Evolutionary conservation across 2,329 filamentous ascomycete genomes (phyloP).

Genomic region (Magnaporthales sp.): DNA sequence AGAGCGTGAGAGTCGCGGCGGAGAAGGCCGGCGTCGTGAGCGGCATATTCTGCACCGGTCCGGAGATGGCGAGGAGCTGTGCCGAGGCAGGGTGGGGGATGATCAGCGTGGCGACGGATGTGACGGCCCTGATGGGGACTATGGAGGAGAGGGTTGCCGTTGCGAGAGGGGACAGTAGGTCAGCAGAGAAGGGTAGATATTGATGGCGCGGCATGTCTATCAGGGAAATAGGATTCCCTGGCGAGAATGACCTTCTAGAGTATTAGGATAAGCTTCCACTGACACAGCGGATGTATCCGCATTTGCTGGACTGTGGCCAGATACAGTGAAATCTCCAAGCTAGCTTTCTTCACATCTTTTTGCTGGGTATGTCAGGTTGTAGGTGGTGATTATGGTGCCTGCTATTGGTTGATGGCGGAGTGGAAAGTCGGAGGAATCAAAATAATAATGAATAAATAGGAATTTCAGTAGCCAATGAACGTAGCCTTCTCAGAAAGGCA

Average conservation of each 20-base stretch:
- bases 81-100: conserved; percentile 52
- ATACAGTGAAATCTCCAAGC: neutral
- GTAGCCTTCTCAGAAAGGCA: neutral
- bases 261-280: neutral
- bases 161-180: conserved; percentile 31
- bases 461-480: neutral
- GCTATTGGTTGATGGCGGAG: neutral
- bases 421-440: neutral
- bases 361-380: neutral
- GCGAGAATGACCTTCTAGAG: conserved; percentile 7
- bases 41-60: conserved; percentile 48
- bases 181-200: conserved; percentile 31
- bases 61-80: conserved; percentile 45
- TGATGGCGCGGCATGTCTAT: conserved; percentile 16
- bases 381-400: neutral
- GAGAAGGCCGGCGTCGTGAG: conserved; percentile 57
- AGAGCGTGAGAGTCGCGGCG: conserved; percentile 47
- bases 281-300: neutral
- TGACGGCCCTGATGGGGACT: conserved; percentile 37
- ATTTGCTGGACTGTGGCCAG: neutral
- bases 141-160: conserved; percentile 37
- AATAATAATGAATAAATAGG: neutral
- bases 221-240: neutral
- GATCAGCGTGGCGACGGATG: conserved; percentile 50
- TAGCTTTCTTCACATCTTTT: neutral